A percentile compares a stretch with the other conserved stretches of the same genome.
Conservation (phyloP, 805 yeast species). For the Wickerhamiella australiensis region DNA sequence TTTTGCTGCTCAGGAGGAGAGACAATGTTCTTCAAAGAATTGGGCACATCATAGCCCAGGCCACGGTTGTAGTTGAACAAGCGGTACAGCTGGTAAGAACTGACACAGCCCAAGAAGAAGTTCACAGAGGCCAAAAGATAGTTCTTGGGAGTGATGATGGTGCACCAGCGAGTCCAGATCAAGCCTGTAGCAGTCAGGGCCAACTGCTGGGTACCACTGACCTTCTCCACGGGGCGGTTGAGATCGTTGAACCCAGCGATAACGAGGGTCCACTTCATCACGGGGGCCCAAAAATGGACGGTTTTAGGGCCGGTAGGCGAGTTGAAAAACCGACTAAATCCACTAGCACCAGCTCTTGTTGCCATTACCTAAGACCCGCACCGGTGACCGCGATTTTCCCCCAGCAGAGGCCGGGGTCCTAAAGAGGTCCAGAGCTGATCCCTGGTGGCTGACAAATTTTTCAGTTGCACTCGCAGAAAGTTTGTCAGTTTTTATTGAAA, state of each 20-base stretch:
- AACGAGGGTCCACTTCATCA: slow-evolving; percentile 68
- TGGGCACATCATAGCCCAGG: slow-evolving; percentile 49
- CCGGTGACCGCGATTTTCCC: neutral
- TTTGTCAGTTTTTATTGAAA: neutral
- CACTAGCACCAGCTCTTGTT: slow-evolving; percentile 18
- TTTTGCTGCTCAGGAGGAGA: slow-evolving; percentile 16
- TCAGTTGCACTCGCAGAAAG: neutral
- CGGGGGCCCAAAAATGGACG: slow-evolving; percentile 85
- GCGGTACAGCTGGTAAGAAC: slow-evolving; percentile 71
- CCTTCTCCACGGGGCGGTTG: slow-evolving; percentile 80
- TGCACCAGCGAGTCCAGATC: slow-evolving; percentile 98
- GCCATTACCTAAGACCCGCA: slow-evolving; percentile 6
- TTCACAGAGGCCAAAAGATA: slow-evolving; percentile 81
- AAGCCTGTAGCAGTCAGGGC: slow-evolving; percentile 85
- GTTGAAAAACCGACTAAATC: slow-evolving; percentile 55
- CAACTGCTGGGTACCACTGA: slow-evolving; percentile 78
- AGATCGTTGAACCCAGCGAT: slow-evolving; percentile 82
- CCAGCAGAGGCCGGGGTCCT: too few species aligned
- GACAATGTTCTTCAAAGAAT: slow-evolving; percentile 47
- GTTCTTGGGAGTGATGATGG: slow-evolving; percentile 83
- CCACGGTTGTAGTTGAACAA: slow-evolving; percentile 52
- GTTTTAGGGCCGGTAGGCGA: slow-evolving; percentile 94
- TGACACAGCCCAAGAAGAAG: slow-evolving; percentile 83
- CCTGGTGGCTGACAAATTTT: slow-evolving; percentile 6
- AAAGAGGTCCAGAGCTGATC: too few species aligned